These are phyloP conservation scores for Sporisorium exsertum DNA, from an alignment of 1,284 basidiomycete genomes.

Conservation along the genomic window DNA sequence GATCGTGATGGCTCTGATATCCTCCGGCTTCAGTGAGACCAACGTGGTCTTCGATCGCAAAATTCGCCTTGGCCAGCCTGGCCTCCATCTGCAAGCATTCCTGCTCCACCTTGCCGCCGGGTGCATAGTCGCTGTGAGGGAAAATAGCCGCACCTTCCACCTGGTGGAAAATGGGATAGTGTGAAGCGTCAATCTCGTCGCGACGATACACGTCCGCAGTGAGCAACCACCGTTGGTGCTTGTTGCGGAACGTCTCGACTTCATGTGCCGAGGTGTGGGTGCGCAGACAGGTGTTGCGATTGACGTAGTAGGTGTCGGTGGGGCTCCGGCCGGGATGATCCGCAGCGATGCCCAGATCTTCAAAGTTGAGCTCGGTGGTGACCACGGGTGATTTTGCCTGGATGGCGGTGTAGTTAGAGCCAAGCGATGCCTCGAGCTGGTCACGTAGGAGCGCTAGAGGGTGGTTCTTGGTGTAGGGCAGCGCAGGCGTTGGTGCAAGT, in stretches of 20 bases:
- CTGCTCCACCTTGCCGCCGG: constrained; percentile 70
- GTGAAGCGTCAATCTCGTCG: constrained; percentile 96
- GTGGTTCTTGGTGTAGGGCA: constrained; percentile 83
- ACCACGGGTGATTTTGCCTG: constrained; percentile 86
- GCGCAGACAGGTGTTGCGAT: constrained; percentile 87
- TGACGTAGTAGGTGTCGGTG: constrained; percentile 96
- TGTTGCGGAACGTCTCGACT: constrained; percentile 85
- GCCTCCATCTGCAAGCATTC: constrained; percentile 76
- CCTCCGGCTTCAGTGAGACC: constrained; percentile 80
- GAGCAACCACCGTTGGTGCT: constrained; percentile 85
- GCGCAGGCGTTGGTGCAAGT: constrained; percentile 73
- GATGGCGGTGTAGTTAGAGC: constrained; percentile 68
- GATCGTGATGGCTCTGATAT: constrained; percentile 80
- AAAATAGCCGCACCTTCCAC: constrained; percentile 94
- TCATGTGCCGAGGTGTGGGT: constrained; percentile 99
- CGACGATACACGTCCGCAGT: constrained; percentile 98
- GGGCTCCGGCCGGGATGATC: constrained; percentile 92
- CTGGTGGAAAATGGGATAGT: constrained; percentile 99
- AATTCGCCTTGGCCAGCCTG: constrained; percentile 71
- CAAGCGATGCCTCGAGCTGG: constrained; percentile 86
- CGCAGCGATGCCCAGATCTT: constrained; percentile 89
- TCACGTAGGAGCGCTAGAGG: constrained; percentile 86
- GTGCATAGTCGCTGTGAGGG: constrained; percentile 69
- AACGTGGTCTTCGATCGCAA: constrained; percentile 87
- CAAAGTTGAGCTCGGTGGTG: constrained; percentile 92